These are phyloP conservation scores for Fusarium tricinctum DNA, from an alignment of 2,329 filamentous ascomycete species.

Conservation along the genomic window DNA sequence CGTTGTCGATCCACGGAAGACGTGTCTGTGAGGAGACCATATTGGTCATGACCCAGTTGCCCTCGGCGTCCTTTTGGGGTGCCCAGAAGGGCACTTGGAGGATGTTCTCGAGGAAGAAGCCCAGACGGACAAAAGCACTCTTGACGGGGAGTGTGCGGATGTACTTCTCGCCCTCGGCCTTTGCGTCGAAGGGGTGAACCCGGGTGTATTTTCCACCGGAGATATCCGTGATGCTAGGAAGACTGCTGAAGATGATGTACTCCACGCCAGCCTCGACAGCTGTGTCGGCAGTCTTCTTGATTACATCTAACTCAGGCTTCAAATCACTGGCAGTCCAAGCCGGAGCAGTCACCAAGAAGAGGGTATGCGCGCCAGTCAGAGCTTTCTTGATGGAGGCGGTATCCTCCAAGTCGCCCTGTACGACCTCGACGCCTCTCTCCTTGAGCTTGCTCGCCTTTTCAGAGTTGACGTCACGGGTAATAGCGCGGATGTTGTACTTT, in stretches of 20 bases:
- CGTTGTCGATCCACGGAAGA: slow-evolving; percentile 61
- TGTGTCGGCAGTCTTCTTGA: slow-evolving; percentile 58
- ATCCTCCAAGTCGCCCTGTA: slow-evolving; percentile 59
- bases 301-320: slow-evolving; percentile 55
- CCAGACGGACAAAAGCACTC: slow-evolving; percentile 58
- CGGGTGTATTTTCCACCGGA: slow-evolving; percentile 54
- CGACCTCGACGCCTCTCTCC: slow-evolving; percentile 51
- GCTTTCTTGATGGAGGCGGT: slow-evolving; percentile 57
- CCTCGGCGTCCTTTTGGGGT: slow-evolving; percentile 50
- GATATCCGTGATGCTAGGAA: slow-evolving; percentile 53
- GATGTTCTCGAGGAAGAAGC: slow-evolving; percentile 60
- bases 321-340: slow-evolving; percentile 54
- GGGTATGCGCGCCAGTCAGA: slow-evolving; percentile 60
- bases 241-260: slow-evolving; percentile 59
- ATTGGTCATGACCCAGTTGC: slow-evolving; percentile 48
- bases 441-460: slow-evolving; percentile 51
- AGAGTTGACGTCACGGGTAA: slow-evolving; percentile 62
- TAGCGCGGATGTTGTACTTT: slow-evolving; percentile 63
- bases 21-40: slow-evolving; percentile 44
- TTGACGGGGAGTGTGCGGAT: slow-evolving; percentile 63
- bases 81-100: slow-evolving; percentile 49
- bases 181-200: slow-evolving; percentile 64
- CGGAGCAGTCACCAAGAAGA: slow-evolving; percentile 64
- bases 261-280: slow-evolving; percentile 55
- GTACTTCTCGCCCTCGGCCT: slow-evolving; percentile 66